A percentile compares a stretch with the other conserved stretches of the same genome.
Conservation (phyloP, 176 grass and related monocot species). For the Oryza longistaminata region DNA sequence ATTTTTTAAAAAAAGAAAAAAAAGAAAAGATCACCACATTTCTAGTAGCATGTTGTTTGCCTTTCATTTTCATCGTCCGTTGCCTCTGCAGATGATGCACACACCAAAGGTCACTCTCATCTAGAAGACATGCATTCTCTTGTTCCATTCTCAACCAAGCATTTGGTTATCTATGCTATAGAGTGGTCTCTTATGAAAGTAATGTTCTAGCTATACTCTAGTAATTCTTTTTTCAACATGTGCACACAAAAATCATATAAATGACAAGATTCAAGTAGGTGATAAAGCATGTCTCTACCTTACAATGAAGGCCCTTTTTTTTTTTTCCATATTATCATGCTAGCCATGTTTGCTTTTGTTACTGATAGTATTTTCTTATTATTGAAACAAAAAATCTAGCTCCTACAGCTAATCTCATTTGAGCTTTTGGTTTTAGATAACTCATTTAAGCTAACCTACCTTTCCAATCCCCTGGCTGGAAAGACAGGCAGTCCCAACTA, state of each 20-base stretch:
- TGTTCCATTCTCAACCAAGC: constrained; percentile 15
- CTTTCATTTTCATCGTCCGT: constrained; percentile 41
- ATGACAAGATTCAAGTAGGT: not conserved
- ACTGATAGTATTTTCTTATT: not conserved
- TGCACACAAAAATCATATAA: not conserved
- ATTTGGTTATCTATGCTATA: not conserved
- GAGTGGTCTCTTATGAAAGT: not conserved
- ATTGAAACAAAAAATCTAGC: not conserved
- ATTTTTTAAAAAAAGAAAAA: not conserved
- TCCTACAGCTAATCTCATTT: constrained; percentile 19
- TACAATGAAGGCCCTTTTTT: not conserved
- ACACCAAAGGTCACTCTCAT: not conserved
- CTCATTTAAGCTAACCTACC: constrained; percentile 5
- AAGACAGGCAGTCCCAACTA: constrained; percentile 31
- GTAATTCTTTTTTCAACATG: not conserved
- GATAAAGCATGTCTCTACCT: not conserved
- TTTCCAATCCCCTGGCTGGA: constrained; percentile 38
- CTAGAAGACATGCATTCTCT: constrained; percentile 16
- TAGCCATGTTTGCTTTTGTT: not conserved
- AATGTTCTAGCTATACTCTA: not conserved
- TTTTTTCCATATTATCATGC: not conserved
- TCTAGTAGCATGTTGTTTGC: constrained; percentile 15
- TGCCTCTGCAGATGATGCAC: constrained; percentile 6
- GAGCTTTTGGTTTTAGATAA: not conserved
- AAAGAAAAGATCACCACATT: not conserved